phyloP scores from a whole-genome alignment of 2,329 filamentous ascomycete genomes.

The Albifimbria verrucaria region DNA sequence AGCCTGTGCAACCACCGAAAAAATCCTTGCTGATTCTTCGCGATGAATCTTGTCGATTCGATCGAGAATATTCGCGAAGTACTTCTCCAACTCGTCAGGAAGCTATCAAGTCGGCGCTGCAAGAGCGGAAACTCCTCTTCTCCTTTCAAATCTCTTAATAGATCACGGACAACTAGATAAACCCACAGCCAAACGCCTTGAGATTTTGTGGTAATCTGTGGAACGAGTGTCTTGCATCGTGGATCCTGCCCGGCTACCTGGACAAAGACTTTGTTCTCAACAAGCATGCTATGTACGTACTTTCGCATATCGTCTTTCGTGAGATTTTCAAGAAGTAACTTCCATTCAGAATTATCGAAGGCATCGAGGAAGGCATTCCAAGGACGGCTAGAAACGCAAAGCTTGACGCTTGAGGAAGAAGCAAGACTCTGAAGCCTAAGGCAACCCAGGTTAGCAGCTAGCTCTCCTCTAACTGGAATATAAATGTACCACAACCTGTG shows the following conservation, averaged over 20 bases:
- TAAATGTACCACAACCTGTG: no score
- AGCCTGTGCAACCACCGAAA: background rate
- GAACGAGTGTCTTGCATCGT: no score
- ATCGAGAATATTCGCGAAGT: slow-evolving; percentile 9
- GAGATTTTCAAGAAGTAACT: no score
- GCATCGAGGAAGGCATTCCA: slow-evolving; percentile 16
- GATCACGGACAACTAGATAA: slow-evolving; percentile 12
- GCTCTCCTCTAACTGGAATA: no score
- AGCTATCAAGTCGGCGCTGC: slow-evolving; percentile 3
- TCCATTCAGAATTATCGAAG: no score
- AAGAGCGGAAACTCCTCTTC: no score
- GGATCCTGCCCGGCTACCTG: no score
- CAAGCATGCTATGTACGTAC: no score
- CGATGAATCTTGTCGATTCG: background rate
- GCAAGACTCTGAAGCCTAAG: slow-evolving; percentile 4
- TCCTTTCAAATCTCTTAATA: slow-evolving; percentile 12
- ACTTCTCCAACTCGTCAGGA: slow-evolving; percentile 8
- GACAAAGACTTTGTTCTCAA: no score
- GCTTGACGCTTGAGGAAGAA: slow-evolving; percentile 16
- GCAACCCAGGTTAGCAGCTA: no score
- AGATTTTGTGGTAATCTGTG: background rate
- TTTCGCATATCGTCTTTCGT: no score
- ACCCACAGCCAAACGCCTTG: slow-evolving; percentile 20
- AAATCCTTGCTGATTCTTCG: background rate
- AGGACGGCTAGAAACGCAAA: slow-evolving; percentile 27